Percentiles rank a stretch among this genome's conserved stretches.
Conservation (phyloP, 352 stramenopile genomes). For the Globisporangium apiculatum region DNA sequence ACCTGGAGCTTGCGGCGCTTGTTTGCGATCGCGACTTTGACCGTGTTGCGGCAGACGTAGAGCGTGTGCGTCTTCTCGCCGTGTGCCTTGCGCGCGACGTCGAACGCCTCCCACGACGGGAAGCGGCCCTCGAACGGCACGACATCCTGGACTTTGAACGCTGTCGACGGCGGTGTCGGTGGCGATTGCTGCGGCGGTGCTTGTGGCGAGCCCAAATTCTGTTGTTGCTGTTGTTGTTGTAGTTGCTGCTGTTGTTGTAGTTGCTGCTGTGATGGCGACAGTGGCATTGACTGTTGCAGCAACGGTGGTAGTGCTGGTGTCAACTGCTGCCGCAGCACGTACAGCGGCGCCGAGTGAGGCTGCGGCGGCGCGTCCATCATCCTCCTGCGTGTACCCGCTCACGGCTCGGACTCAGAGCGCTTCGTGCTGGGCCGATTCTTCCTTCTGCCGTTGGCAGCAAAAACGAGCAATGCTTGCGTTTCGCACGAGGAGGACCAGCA, state of each 20-base stretch:
- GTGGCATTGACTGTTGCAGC: too few species aligned
- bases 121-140: constrained; percentile 63
- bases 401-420: too few species aligned
- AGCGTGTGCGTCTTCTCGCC: constrained; percentile 75
- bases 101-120: constrained; percentile 72
- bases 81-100: constrained; percentile 53
- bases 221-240: background rate
- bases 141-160: constrained; percentile 39
- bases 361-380: too few species aligned
- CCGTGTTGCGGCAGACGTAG: constrained; percentile 75
- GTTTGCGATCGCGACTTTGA: constrained; percentile 69
- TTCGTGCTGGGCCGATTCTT: too few species aligned
- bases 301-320: too few species aligned
- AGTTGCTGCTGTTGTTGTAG: background rate
- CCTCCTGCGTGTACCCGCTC: too few species aligned
- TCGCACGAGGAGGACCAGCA: too few species aligned
- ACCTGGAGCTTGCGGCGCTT: constrained; percentile 65
- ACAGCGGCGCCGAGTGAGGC: too few species aligned
- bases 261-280: background rate
- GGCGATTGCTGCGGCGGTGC: background rate
- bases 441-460: too few species aligned
- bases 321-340: too few species aligned
- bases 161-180: background rate
- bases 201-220: background rate
- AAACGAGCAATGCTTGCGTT: too few species aligned